phyloP scores from a whole-genome alignment of 305 asterid genomes.

The Fraxinus sp. region DNA sequence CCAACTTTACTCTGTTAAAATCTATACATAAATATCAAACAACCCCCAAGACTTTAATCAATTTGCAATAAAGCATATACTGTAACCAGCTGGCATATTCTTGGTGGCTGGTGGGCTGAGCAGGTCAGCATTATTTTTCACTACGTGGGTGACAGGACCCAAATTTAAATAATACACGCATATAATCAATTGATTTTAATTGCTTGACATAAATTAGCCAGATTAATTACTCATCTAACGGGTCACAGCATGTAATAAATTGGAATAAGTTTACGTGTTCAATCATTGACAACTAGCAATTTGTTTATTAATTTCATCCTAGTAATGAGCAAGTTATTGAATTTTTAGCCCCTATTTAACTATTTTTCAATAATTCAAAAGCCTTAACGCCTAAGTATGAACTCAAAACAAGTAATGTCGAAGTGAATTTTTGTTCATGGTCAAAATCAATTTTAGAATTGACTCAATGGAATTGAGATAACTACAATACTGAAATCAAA shows the following conservation, averaged over 20 bases:
- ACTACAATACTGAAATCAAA: not conserved
- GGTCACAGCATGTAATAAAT: not conserved
- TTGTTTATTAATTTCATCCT: not conserved
- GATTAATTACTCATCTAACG: not conserved
- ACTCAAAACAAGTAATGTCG: not conserved
- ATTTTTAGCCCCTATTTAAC: not conserved
- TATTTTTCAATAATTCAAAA: not conserved
- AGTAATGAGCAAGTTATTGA: not conserved
- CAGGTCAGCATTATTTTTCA: not conserved
- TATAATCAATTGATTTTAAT: not conserved
- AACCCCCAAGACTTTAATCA: not conserved
- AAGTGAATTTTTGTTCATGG: not conserved
- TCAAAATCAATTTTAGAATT: not conserved
- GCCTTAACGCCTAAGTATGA: not conserved
- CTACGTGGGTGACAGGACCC: not conserved
- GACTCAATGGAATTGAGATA: not conserved
- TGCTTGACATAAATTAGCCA: not conserved
- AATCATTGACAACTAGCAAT: not conserved
- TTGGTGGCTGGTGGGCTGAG: not conserved
- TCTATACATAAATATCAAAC: not conserved
- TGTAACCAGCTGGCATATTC: constrained; percentile 45
- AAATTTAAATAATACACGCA: not conserved
- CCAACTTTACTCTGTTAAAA: not conserved
- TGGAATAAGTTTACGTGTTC: not conserved
- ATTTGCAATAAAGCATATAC: constrained; percentile 30